Evolutionary conservation across 2,329 filamentous ascomycete species (phyloP), one percentile per base, ranked within the genome.

Genomic region (Pleomassaria siparia): DNA sequence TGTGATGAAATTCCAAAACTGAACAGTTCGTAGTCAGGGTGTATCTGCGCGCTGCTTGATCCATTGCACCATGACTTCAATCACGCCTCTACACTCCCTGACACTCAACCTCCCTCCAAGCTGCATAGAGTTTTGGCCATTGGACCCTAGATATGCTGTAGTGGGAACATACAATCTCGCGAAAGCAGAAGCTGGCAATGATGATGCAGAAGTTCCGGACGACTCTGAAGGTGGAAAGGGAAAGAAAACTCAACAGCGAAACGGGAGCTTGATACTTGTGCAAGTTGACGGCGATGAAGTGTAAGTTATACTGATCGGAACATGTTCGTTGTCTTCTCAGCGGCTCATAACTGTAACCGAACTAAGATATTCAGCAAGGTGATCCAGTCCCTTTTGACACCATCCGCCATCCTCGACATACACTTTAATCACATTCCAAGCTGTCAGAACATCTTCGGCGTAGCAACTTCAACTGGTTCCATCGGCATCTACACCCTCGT

Each of bases 111-210:
- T 88, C 0, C 88, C 88, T 3, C 88, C 88, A 1, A 89, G 87
- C 61, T 91, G 88, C 63, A 77, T 91, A n/a, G 84, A 88, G 51
- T 89, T 91, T 60, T 87, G 83, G 54, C 83, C 84, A 1, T 68
- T 71, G 1, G 65, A 83, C 48, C 80, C 82, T 0, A 72, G 83
- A 0, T 82, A 86, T 62, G 85, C 95, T 56, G 76, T 95, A 0
- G 80, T 96, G 40, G 92, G 91, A 30, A 96, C 91, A 1, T 96
- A 96, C 70, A 82, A 87, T 53, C 78, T 96, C 22, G 76, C 90
- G 53, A 78, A 78, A 33, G 64, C 63, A 25, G 59, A 50, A 66
- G 76, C 41, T 60, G 30, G 50, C 10, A 55, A 55, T 12, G 59
- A 59, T 8, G 51, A 47, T 46, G 51, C 55, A 13, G 51, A 58